Evolutionary conservation across 2,329 filamentous ascomycete species (phyloP), one percentile per base, ranked within the genome.

Genomic region (Neofusicoccum kwambonambiense): DNA sequence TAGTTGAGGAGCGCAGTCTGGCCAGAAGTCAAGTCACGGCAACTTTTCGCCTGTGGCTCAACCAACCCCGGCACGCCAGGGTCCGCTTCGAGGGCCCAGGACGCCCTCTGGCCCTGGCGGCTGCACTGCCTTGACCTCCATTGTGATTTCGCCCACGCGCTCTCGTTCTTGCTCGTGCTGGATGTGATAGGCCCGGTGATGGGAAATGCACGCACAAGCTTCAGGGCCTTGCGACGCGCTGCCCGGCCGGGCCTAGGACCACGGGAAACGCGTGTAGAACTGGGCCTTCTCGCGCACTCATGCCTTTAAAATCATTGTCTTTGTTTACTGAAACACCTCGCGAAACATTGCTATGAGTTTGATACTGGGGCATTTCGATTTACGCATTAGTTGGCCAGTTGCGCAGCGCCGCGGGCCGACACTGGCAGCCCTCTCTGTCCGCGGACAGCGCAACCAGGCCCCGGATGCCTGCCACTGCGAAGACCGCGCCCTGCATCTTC

Each of bases 1-100:
- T 34, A 45, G 54, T 45, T 17, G 34, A 47, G 42, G 47, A 60
- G 56, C 56, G 56, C 27, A 47, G 56, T 60, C 56, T 60, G 56
- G 56, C 56, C 56, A 47, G 56, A 60, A 60, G 56, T 60, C 56
- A 60, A 60, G 27, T 60, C 56, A 60, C 56, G 56, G 56, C 56
- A 60, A 60, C 56, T 60, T 60, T 60, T 60, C 56, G 56, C 56
- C 56, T 37, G 56, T 60, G 56, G 56, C 56, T 60, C 56, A 60
- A 47, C 56, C 15, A 56, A 54, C 39, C 39, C 56, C 41, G 56
- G 56, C 56, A 37, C 42, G 56, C 42, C 56, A 60, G 56, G 56
- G 56, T 60, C 56, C 56, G 56, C 56, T 60, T 49, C 5, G 54
- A 19, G 41, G 31, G 56, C 41, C 9, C 56, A 60, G 56, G 44